A percentile compares a stretch with the other conserved stretches of the same genome.
Evolutionary conservation across 2,329 filamentous ascomycete species (phyloP).

Genomic region (Penicillium glabrum): DNA sequence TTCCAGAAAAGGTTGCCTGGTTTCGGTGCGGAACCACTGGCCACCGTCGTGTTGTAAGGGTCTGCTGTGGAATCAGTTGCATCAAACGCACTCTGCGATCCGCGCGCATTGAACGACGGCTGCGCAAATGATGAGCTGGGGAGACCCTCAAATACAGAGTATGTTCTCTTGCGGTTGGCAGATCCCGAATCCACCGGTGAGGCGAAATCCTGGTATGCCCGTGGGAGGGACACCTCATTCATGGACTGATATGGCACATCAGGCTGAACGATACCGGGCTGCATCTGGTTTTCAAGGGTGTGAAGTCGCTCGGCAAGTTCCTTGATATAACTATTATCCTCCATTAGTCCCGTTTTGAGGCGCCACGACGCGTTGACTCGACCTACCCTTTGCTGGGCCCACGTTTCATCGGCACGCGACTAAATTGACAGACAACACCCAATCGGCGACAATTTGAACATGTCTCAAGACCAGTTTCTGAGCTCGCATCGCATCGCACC

Average conservation of each 20-base stretch:
- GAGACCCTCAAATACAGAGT: slow-evolving; percentile 50
- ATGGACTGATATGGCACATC: slow-evolving; percentile 46
- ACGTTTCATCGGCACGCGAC: slow-evolving; percentile 81
- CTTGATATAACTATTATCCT: slow-evolving; percentile 73
- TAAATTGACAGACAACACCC: slow-evolving; percentile 77
- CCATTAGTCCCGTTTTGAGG: background rate
- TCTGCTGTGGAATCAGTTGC: slow-evolving; percentile 31
- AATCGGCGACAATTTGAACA: slow-evolving; percentile 81
- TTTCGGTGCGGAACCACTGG: slow-evolving; percentile 32
- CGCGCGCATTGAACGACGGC: slow-evolving; percentile 35
- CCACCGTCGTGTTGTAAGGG: slow-evolving; percentile 39
- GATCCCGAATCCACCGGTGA: slow-evolving; percentile 48
- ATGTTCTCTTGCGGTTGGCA: slow-evolving; percentile 48
- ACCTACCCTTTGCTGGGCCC: slow-evolving; percentile 82
- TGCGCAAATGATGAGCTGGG: slow-evolving; percentile 43
- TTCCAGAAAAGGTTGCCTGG: slow-evolving; percentile 42
- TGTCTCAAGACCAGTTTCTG: slow-evolving; percentile 69
- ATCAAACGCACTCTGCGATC: slow-evolving; percentile 38
- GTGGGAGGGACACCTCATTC: slow-evolving; percentile 42
- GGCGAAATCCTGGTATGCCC: slow-evolving; percentile 54
- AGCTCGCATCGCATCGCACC: slow-evolving; percentile 81
- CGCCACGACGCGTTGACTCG: background rate
- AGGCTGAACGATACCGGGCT: slow-evolving; percentile 39
- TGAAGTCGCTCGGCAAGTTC: slow-evolving; percentile 84
- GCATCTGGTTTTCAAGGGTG: slow-evolving; percentile 75